Base-by-base conservation (phyloP, 305 asterid species). In the Vinca major region DNA sequence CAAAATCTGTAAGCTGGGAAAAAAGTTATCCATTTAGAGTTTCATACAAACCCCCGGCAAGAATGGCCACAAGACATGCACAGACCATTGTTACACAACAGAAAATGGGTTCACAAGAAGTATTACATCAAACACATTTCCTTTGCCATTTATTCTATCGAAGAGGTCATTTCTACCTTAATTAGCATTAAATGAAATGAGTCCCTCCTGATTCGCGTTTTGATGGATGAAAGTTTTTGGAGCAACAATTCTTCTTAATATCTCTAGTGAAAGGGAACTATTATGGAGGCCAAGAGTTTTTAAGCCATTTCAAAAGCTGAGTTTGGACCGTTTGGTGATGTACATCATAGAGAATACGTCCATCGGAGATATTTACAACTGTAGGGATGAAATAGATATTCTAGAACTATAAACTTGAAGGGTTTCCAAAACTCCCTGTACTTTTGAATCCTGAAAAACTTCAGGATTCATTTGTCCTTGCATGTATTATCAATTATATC, bases 1-100 rank as follows among this genome's bases (percentile, higher is more conserved):
- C 98, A 76, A 92, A 92, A 83, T 92, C 98, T 61, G 98, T 89
- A 76, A 92, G 97, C 98, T 92, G 96, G 77, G 47, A 65, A 26
- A 79, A 79, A 68, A 69, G 60, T 60, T 50, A 41, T 74, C 70
- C 71, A 65, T 50, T 80, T 68, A 82, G 78, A 69, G 66, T 74
- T 48, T 71, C 43, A 71, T 58, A 70, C 73, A 74, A 51, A 20
- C 62, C 63, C 36, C 40, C 10, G n/a, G 37, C 17, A 7, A 12
- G 52, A 43, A 63, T 61, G 65, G 6, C 50, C 60, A 63, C 26
- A 49, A 26, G 41, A 44, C 48, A 20, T 7, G 26, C 21, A 19
- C 8, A 71, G 50, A 51, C 41, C 4, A 54, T 39, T 60, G 17
- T 44, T 19, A 26, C 19, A 47, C 10, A 26, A 62, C 14, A 51